Evolutionary conservation across 225 moss, liverwort and hornwort genomes (phyloP).

Genomic region (Marchantia polymorpha): DNA sequence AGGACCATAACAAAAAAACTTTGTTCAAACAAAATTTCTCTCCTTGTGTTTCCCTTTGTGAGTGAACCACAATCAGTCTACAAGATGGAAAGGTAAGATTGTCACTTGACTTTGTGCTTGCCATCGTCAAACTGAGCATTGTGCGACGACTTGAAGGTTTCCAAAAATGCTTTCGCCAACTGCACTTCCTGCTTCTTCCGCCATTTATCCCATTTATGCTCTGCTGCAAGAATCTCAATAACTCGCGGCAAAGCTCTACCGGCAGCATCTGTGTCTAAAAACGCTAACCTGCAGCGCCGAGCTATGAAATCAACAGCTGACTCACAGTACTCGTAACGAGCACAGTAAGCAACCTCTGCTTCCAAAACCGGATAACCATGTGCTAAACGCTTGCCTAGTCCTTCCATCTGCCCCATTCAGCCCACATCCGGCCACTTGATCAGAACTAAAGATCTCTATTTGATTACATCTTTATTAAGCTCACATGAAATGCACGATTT

Average conservation of each 20-base stretch:
- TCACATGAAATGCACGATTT: too few relatives aligned
- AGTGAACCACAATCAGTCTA: neutral
- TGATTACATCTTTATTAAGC: too few relatives aligned
- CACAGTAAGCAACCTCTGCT: conserved; percentile 97
- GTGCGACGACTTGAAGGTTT: conserved; percentile 73
- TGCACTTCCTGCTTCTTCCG: conserved; percentile 66
- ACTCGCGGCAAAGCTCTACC: conserved; percentile 74
- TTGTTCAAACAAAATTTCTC: neutral
- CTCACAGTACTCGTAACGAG: conserved; percentile 95
- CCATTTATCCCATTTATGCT: conserved; percentile 84
- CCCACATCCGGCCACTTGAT: conserved; percentile 11
- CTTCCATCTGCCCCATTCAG: conserved; percentile 55
- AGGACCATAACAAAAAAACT: neutral
- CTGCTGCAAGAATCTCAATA: conserved; percentile 86
- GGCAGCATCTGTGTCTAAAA: conserved; percentile 87
- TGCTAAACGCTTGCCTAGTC: conserved; percentile 86
- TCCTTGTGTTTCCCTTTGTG: neutral
- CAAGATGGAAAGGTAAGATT: conserved; percentile 3
- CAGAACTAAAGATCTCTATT: neutral
- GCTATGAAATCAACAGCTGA: conserved; percentile 97
- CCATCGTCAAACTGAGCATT: conserved; percentile 95
- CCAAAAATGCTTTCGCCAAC: conserved; percentile 73
- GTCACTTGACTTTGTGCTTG: conserved; percentile 57
- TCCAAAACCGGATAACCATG: conserved; percentile 95
- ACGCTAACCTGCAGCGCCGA: conserved; percentile 78